phyloP scores from a whole-genome alignment of 371 early-diverging fungal genomes.

The Rhizomucor miehei region DNA sequence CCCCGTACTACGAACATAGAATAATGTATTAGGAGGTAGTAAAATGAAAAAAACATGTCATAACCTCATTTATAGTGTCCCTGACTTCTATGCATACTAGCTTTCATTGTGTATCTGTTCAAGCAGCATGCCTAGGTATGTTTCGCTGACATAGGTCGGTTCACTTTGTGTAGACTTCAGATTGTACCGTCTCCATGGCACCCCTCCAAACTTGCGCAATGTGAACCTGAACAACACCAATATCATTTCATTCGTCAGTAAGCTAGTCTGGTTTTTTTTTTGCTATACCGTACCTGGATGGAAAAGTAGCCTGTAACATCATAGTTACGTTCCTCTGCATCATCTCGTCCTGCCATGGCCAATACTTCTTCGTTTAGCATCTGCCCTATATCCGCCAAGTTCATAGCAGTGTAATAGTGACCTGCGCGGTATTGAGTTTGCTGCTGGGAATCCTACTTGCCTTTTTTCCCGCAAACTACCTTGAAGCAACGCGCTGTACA shows the following conservation, averaged over 20 bases:
- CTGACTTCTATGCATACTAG: constrained; percentile 20
- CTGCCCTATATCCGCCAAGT: constrained; percentile 64
- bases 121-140: constrained; percentile 62
- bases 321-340: constrained; percentile 56
- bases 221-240: constrained; percentile 53
- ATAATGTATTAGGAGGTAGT: too few species aligned
- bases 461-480: constrained; percentile 55
- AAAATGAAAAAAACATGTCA: constrained; percentile 41
- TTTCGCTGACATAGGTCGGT: constrained; percentile 62
- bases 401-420: constrained; percentile 71
- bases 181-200: constrained; percentile 69
- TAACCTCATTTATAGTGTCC: constrained; percentile 8
- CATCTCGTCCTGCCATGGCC: constrained; percentile 23
- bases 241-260: not conserved
- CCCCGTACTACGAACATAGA: constrained; percentile 22
- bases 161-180: constrained; percentile 53
- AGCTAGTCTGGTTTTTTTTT: not conserved
- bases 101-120: constrained; percentile 66
- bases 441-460: constrained; percentile 75
- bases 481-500: constrained; percentile 44
- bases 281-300: constrained; percentile 51
- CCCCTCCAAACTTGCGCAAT: constrained; percentile 57
- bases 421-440: constrained; percentile 25
- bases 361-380: constrained; percentile 51
- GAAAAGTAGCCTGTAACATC: constrained; percentile 83